Base-by-base conservation (phyloP, 495 filamentous ascomycete species). In the Daldinia bambusicola region DNA sequence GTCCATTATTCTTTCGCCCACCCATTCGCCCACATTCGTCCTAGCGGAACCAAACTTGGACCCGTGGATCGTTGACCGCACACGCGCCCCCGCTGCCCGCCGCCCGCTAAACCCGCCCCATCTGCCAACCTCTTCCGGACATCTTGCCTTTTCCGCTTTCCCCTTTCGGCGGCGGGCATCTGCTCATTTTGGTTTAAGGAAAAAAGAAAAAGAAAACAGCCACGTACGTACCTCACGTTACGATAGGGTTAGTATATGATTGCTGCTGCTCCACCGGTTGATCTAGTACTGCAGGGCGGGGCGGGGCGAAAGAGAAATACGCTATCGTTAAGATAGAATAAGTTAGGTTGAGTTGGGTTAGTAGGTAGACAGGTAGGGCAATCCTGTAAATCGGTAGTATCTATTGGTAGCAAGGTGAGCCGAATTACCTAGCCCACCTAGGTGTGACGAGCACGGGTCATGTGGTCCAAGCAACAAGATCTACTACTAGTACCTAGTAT, bases 211-310 rank as follows among this genome's bases (percentile, higher is more conserved):
- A 26, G 3, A 26, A 26, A 26, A 26, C 1, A 26, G 3, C 26
- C 26, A 26, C 37, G 16, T 9, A 16, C 7, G n/a, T 16, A 45
- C 41, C 14, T 8, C 10, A 12, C 37, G 10, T 20, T 4, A 48
- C 43, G 18, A 22, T 48, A 12, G 8, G 18, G 26, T 26, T 26
- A 22, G 20, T 3, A 22, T 12, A 5, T 4, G 1, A 3, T 3
- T 26, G 26, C 26, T 26, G 26, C 26, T 26, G 26, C 43, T 48
- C 43, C 18, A 22, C 43, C 43, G 3, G 43, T 22, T 48, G 43
- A 48, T 48, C 43, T 48, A 48, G 43, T 48, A 22, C 43, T 48
- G 43, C 43, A 48, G 18, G 18, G 43, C 43, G 18, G 43, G 43
- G n/a, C n/a, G n/a, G n/a, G 18, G 43, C 16, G 2, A 48, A 48